Percentiles rank a stretch among this genome's conserved stretches.
Conservation (phyloP, 768 basidiomycete genomes). For the Crassisporium funariophilum region DNA sequence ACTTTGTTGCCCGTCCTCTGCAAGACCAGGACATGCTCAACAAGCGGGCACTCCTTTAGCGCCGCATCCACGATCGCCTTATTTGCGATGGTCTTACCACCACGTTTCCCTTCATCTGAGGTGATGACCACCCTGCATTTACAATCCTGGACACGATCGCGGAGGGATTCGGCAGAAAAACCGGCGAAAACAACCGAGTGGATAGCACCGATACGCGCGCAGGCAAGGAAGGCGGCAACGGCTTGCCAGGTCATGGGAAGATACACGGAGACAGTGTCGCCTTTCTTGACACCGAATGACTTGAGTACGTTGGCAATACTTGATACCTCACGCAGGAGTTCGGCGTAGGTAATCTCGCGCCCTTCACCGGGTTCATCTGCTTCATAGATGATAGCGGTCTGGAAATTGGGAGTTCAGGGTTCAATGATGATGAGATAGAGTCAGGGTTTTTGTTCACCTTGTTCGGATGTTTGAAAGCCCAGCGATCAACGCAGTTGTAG, state of each 20-base stretch:
- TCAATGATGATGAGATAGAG: neutral
- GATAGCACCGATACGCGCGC: constrained; percentile 93
- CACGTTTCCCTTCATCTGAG: constrained; percentile 90
- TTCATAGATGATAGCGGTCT: constrained; percentile 98
- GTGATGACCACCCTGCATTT: constrained; percentile 91
- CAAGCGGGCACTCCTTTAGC: constrained; percentile 77
- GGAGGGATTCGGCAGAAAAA: constrained; percentile 91
- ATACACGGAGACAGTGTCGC: constrained; percentile 92
- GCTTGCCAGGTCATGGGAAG: constrained; percentile 96
- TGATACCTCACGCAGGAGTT: constrained; percentile 90
- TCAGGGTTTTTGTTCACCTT: constrained; percentile 46
- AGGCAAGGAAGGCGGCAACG: constrained; percentile 95
- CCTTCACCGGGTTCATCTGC: constrained; percentile 92
- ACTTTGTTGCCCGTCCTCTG: constrained; percentile 84
- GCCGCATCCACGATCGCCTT: constrained; percentile 94
- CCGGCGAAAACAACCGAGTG: constrained; percentile 99
- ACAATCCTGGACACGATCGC: constrained; percentile 92
- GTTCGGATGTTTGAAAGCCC: constrained; percentile 89
- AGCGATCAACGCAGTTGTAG: constrained; percentile 98
- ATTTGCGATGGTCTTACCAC: constrained; percentile 93
- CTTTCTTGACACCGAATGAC: constrained; percentile 88
- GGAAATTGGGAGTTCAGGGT: too few species aligned
- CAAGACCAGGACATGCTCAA: constrained; percentile 91
- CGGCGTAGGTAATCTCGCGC: constrained; percentile 71
- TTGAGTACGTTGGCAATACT: constrained; percentile 91